Percentiles rank a stretch among this genome's conserved stretches.
These are phyloP conservation scores for Mycena crocata DNA, from an alignment of 768 basidiomycete species.

Conservation along the genomic window DNA sequence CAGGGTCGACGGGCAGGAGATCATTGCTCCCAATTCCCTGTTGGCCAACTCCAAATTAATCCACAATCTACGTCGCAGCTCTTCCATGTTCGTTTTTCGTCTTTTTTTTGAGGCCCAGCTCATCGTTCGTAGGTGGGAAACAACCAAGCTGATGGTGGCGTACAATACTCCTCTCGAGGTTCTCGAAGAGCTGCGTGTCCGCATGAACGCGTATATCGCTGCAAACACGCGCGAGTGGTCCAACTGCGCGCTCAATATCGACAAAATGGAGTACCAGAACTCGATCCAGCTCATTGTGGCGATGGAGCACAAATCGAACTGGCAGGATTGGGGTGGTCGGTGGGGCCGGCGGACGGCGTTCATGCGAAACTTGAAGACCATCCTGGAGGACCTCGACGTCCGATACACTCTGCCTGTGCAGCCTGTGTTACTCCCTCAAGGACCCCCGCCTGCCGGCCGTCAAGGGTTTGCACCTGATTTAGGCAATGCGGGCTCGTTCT, in stretches of 20 bases:
- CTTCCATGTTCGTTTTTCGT: conserved; percentile 67
- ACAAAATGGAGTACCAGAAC: conserved; percentile 85
- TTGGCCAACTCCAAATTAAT: conserved; percentile 78
- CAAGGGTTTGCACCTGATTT: conserved; percentile 19
- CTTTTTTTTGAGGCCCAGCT: not conserved
- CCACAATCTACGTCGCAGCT: conserved; percentile 81
- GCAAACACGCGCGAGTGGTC: conserved; percentile 83
- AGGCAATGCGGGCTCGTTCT: conserved; percentile 47
- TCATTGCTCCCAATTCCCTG: conserved; percentile 82
- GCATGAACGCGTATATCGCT: conserved; percentile 68
- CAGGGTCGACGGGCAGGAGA: conserved; percentile 84
- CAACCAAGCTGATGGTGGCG: conserved; percentile 71
- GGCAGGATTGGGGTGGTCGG: conserved; percentile 90
- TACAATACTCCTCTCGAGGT: conserved; percentile 79
- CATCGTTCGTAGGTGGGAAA: conserved; percentile 65
- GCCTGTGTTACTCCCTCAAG: conserved; percentile 67
- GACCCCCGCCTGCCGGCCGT: conserved; percentile 22
- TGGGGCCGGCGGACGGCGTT: conserved; percentile 81
- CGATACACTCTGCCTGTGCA: conserved; percentile 79
- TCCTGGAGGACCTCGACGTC: conserved; percentile 81
- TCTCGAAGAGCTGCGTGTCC: conserved; percentile 73
- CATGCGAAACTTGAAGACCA: conserved; percentile 78
- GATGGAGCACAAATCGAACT: conserved; percentile 84
- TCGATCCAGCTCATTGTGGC: conserved; percentile 73
- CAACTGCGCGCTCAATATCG: conserved; percentile 70